These are phyloP conservation scores for Neospermospora avenae DNA, from an alignment of 2,329 filamentous ascomycete genomes.

Conservation along the genomic window DNA sequence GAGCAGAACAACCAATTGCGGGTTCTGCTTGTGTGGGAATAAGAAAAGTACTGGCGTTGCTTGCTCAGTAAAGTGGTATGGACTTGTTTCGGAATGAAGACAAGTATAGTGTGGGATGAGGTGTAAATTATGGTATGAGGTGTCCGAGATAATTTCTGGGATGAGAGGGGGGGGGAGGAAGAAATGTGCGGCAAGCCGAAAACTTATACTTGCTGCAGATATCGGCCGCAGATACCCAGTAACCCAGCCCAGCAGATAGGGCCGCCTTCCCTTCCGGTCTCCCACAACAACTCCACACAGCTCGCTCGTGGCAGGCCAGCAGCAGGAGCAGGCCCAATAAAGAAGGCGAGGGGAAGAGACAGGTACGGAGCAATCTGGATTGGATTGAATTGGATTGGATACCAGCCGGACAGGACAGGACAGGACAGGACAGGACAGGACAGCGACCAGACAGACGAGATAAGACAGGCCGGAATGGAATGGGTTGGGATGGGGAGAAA, in stretches of 20 bases:
- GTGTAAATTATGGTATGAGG: slow-evolving; percentile 2
- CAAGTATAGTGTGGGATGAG: slow-evolving; percentile 13
- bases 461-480: background rate
- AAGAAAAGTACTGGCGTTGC: slow-evolving; percentile 22
- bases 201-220: slow-evolving; percentile 26
- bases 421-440: background rate
- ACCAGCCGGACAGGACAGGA: background rate
- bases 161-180: slow-evolving; percentile 14
- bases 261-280: background rate
- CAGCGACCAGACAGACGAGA: background rate
- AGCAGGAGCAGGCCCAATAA: background rate
- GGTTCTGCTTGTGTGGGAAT: slow-evolving; percentile 11
- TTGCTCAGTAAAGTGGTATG: slow-evolving; percentile 21
- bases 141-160: slow-evolving; percentile 15
- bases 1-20: slow-evolving; percentile 26
- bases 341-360: background rate
- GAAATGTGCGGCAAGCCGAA: slow-evolving; percentile 26
- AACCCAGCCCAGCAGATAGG: background rate
- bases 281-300: background rate
- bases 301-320: background rate
- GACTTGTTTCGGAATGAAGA: slow-evolving; percentile 21
- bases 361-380: background rate
- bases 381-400: background rate
- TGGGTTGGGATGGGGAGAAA: too few relatives aligned
- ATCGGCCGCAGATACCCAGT: slow-evolving; percentile 3